Evolutionary conservation across 257 asterid genomes (phyloP).

Genomic region (Linderniella brevidens): DNA sequence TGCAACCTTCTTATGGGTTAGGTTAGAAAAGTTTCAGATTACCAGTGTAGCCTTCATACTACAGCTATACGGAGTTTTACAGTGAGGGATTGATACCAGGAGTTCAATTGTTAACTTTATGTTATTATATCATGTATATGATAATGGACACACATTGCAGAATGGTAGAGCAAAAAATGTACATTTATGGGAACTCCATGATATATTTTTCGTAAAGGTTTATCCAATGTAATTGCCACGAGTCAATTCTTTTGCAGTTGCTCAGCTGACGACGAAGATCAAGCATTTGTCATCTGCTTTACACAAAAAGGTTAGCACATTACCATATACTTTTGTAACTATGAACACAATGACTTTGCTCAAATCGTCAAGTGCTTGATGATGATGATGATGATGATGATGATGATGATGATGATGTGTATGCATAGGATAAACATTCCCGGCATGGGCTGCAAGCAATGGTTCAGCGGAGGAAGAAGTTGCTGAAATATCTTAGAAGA

Average conservation of each 20-base stretch:
- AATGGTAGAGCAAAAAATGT: too few relatives aligned
- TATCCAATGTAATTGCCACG: not conserved
- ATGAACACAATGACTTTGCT: not conserved
- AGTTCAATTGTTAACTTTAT: too few relatives aligned
- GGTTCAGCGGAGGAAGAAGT: constrained; percentile 67
- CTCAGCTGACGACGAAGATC: constrained; percentile 78
- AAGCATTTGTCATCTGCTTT: constrained; percentile 45
- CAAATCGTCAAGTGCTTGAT: not conserved
- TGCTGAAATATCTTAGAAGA: constrained; percentile 53
- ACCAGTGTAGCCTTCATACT: too few relatives aligned
- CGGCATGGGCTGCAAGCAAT: constrained; percentile 53
- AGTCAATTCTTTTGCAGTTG: constrained; percentile 31
- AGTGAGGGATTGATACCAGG: too few relatives aligned
- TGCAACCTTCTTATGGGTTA: too few relatives aligned
- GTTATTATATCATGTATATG: too few relatives aligned
- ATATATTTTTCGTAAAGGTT: too few relatives aligned
- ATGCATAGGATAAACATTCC: constrained; percentile 77
- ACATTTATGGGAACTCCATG: too few relatives aligned
- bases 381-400: not conserved
- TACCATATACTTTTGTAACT: too few relatives aligned
- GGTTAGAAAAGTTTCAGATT: too few relatives aligned
- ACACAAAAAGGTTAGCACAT: constrained; percentile 47
- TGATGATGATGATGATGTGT: not conserved
- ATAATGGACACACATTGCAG: too few relatives aligned
- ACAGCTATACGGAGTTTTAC: too few relatives aligned